These are phyloP conservation scores for Phyllosticta citriasiana DNA, from an alignment of 2,329 filamentous ascomycete species.

Conservation along the genomic window DNA sequence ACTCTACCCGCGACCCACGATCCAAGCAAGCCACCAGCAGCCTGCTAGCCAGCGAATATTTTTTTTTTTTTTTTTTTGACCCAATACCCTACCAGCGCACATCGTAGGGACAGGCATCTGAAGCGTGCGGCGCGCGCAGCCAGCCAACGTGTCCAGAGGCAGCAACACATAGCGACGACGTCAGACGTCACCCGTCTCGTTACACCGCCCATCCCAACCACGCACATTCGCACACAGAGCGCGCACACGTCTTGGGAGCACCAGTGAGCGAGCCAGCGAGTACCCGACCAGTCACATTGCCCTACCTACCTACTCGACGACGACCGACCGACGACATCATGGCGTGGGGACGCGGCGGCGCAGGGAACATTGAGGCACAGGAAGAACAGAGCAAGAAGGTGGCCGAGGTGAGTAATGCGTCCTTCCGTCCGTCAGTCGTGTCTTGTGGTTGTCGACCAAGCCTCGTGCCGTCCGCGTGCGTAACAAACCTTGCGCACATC, in stretches of 20 bases:
- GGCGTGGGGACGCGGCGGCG: constrained; percentile 33
- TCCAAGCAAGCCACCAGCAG: not conserved
- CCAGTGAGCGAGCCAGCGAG: too few relatives aligned
- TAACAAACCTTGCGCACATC: not conserved
- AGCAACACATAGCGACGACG: not conserved
- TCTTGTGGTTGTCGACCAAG: not conserved
- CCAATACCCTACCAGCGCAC: not conserved
- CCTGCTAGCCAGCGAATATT: not conserved
- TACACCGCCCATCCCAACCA: not conserved
- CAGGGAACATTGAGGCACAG: constrained; percentile 31
- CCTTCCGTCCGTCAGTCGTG: not conserved
- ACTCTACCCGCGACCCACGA: not conserved
- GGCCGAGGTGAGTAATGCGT: constrained; percentile 19
- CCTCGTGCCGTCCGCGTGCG: not conserved
- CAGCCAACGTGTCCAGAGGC: not conserved
- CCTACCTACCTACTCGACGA: too few relatives aligned
- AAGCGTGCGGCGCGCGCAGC: not conserved
- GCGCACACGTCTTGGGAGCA: too few relatives aligned
- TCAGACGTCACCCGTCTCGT: not conserved
- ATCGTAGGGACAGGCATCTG: not conserved
- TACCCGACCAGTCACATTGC: not conserved
- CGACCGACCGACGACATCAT: not conserved
- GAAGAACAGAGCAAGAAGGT: constrained; percentile 16
- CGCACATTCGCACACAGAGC: too few relatives aligned
- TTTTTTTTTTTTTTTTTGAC: not conserved